phyloP scores from a whole-genome alignment of 139 green algal species.

The Zygnema circumcarinatum region DNA sequence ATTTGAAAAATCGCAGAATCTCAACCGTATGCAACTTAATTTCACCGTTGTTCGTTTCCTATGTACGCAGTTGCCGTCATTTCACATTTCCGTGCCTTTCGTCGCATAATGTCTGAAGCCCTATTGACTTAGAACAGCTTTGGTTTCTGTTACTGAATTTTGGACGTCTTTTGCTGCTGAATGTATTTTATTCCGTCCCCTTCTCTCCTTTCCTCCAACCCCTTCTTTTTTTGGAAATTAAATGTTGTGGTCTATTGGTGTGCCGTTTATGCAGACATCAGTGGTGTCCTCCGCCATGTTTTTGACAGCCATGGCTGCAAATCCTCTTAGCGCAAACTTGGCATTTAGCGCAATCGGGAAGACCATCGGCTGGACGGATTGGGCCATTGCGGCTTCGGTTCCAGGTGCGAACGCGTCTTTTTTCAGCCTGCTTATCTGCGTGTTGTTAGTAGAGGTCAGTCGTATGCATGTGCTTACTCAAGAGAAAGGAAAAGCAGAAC shows the following conservation, averaged over 20 bases:
- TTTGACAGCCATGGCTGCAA: conserved; percentile 99
- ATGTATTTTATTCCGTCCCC: background rate
- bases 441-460: background rate
- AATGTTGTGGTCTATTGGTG: background rate
- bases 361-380: conserved; percentile 93
- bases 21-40: background rate
- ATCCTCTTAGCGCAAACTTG: conserved; percentile 96
- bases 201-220: background rate
- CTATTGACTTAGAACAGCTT: background rate
- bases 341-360: conserved; percentile 78
- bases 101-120: too few species aligned
- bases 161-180: background rate
- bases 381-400: conserved; percentile 90
- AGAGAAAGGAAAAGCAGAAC: background rate
- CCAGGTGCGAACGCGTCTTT: too few species aligned
- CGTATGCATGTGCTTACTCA: background rate
- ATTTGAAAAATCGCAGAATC: background rate
- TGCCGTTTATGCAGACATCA: conserved; percentile 66
- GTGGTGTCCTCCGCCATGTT: conserved; percentile 96
- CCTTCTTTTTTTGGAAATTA: conserved; percentile 1
- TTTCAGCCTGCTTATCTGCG: background rate
- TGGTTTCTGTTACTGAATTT: background rate
- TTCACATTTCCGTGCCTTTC: too few species aligned
- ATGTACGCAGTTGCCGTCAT: too few species aligned
- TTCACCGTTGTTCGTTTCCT: background rate